Percentiles rank a stretch among this genome's conserved stretches.
phyloP scores from a whole-genome alignment of 352 stramenopile species.

The Pythium grandisporangium region DNA sequence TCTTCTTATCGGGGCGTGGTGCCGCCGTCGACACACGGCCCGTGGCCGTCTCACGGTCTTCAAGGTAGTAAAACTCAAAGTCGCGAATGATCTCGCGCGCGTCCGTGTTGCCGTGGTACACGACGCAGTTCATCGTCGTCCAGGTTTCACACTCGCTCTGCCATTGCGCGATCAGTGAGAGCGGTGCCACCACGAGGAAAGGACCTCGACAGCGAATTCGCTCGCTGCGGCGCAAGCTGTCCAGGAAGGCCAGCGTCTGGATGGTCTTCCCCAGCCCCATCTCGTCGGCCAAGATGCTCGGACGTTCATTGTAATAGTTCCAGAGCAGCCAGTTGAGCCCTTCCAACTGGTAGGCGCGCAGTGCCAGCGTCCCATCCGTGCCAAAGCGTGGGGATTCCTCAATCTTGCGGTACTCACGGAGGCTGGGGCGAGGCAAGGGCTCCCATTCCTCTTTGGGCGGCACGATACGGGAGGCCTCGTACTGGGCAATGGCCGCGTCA shows the following conservation, averaged over 20 bases:
- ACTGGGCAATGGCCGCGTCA: constrained; percentile 72
- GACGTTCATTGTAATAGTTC: constrained; percentile 87
- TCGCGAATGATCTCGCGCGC: constrained; percentile 92
- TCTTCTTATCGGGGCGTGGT: constrained; percentile 78
- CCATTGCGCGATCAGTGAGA: constrained; percentile 99
- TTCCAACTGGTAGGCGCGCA: constrained; percentile 83
- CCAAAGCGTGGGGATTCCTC: constrained; percentile 72
- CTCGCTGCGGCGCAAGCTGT: constrained; percentile 87
- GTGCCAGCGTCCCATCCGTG: constrained; percentile 51
- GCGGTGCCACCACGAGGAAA: constrained; percentile 97
- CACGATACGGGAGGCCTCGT: constrained; percentile 41
- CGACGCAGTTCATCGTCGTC: constrained; percentile 98
- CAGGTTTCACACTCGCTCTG: constrained; percentile 98
- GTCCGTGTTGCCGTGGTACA: constrained; percentile 96
- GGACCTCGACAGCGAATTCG: constrained; percentile 89
- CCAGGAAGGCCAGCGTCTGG: constrained; percentile 90
- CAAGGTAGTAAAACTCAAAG: constrained; percentile 92
- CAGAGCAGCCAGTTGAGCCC: constrained; percentile 85
- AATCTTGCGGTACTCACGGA: constrained; percentile 84
- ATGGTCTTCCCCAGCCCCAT: constrained; percentile 94
- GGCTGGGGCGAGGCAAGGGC: constrained; percentile 40
- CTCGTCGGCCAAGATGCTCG: constrained; percentile 84
- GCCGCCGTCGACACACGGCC: too few relatives aligned
- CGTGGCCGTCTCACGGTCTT: constrained; percentile 43
- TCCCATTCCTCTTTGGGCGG: constrained; percentile 58